Conservation (phyloP, 768 basidiomycete genomes). For the Mycena crocata region DNA sequence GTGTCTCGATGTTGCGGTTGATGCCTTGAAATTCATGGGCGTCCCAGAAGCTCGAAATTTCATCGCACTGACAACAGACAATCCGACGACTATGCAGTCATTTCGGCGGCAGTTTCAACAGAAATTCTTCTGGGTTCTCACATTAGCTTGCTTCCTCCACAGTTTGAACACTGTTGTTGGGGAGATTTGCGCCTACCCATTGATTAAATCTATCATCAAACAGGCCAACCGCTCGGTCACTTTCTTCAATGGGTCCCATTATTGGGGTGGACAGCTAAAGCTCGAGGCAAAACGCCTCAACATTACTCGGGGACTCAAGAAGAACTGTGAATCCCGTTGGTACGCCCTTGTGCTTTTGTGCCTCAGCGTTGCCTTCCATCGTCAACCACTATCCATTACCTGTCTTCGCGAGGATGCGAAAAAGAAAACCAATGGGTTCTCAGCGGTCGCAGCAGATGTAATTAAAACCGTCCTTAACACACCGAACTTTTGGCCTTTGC, state of each 20-base stretch:
- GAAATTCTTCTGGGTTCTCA: constrained; percentile 40
- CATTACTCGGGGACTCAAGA: background rate
- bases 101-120: constrained; percentile 34
- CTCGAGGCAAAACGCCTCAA: background rate
- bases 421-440: background rate
- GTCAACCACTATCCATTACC: background rate
- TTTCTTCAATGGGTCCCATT: constrained; percentile 4
- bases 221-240: too few species aligned
- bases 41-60: constrained; percentile 33
- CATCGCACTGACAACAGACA: constrained; percentile 44
- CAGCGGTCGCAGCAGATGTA: background rate
- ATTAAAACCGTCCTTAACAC: background rate
- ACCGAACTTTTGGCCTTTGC: background rate
- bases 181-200: constrained; percentile 38
- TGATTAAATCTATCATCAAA: constrained; percentile 37
- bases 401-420: background rate
- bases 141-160: constrained; percentile 45
- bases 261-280: background rate
- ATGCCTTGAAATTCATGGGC: constrained; percentile 36
- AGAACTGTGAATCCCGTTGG: background rate
- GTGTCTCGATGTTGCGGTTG: background rate
- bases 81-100: constrained; percentile 46
- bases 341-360: background rate
- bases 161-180: constrained; percentile 45
- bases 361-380: background rate